Conservation (phyloP, 1,284 basidiomycete species). For the Cryptococcus sp. region DNA sequence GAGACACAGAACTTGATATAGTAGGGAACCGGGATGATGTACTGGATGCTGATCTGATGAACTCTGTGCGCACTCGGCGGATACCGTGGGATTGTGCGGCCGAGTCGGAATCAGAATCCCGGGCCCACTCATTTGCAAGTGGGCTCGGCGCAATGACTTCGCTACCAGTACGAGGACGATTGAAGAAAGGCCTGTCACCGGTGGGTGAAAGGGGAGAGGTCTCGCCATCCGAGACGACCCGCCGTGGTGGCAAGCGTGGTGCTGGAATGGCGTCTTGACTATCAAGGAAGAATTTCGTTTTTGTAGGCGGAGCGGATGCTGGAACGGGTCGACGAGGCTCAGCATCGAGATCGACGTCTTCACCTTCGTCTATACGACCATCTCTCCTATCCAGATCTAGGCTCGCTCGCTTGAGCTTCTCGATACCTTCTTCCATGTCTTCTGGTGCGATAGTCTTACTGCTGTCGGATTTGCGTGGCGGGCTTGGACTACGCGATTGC, state of each 20-base stretch:
- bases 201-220: constrained; percentile 1
- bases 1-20: too few relatives aligned
- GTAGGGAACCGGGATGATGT: constrained; percentile 12
- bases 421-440: constrained; percentile 47
- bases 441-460: constrained; percentile 30
- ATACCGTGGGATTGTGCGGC: constrained; percentile 14
- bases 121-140: constrained; percentile 44
- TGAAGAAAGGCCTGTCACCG: constrained; percentile 8
- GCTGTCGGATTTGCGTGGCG: constrained; percentile 32
- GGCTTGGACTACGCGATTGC: constrained; percentile 47
- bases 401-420: constrained; percentile 43
- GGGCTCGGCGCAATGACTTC: constrained; percentile 49
- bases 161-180: constrained; percentile 29
- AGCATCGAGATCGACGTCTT: constrained; percentile 5
- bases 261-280: constrained; percentile 3
- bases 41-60: constrained; percentile 11
- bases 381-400: constrained; percentile 38
- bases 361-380: constrained; percentile 3
- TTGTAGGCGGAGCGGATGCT: constrained; percentile 40
- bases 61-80: constrained; percentile 32
- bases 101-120: constrained; percentile 19
- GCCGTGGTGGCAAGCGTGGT: background rate
- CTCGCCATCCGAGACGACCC: background rate
- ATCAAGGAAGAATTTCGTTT: constrained; percentile 46
- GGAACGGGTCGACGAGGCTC: constrained; percentile 12